A percentile compares a stretch with the other conserved stretches of the same genome.
These are phyloP conservation scores for Myriangium duriaei DNA, from an alignment of 2,329 filamentous ascomycete genomes.

Conservation along the genomic window DNA sequence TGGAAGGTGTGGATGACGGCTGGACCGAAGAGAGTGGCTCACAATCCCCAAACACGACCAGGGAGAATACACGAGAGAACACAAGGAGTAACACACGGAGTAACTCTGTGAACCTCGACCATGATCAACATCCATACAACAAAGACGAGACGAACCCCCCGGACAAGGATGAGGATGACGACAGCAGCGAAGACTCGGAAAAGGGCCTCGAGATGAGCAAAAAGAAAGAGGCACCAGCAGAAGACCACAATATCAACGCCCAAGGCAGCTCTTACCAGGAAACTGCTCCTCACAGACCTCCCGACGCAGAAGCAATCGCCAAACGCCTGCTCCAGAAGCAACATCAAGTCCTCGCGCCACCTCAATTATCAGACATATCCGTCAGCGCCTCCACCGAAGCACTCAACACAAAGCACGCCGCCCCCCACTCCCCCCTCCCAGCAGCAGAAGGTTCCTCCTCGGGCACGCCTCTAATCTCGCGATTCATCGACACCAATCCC, in stretches of 20 bases:
- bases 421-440: constrained; percentile 17
- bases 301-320: constrained; percentile 54
- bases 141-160: constrained; percentile 2
- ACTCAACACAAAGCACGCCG: constrained; percentile 23
- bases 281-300: constrained; percentile 14
- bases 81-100: constrained; percentile 14
- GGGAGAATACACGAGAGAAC: constrained; percentile 13
- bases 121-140: constrained; percentile 10
- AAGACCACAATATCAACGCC: not conserved
- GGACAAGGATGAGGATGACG: not conserved
- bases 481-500: constrained; percentile 29
- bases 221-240: not conserved
- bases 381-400: constrained; percentile 27
- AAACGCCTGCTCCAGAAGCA: constrained; percentile 54
- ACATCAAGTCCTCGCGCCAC: constrained; percentile 45
- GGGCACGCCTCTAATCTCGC: constrained; percentile 29
- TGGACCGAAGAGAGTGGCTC: constrained; percentile 16
- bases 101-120: constrained; percentile 14
- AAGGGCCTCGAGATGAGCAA: constrained; percentile 2
- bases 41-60: constrained; percentile 13
- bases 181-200: not conserved
- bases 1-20: constrained; percentile 14
- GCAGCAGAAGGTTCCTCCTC: constrained; percentile 1
- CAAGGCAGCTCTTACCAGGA: constrained; percentile 3
- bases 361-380: constrained; percentile 51